A percentile compares a stretch with the other conserved stretches of the same genome.
These are phyloP conservation scores for Diaporthe ilicicola DNA, from an alignment of 2,329 filamentous ascomycete species.

Conservation along the genomic window DNA sequence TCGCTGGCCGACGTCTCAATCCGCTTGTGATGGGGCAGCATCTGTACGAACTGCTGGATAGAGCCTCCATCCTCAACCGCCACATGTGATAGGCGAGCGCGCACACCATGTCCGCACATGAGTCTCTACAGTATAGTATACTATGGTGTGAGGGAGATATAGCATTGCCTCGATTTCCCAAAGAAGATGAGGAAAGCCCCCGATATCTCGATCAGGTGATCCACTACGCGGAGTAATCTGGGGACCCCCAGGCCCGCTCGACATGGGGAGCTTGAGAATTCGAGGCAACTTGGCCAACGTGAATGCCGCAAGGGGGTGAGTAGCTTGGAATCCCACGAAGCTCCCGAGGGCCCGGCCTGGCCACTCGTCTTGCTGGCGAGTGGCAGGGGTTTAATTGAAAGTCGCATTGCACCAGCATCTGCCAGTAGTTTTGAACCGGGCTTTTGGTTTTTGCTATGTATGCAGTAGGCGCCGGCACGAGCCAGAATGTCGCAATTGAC, in stretches of 20 bases:
- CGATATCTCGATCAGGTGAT: slow-evolving; percentile 14
- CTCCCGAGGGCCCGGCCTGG: slow-evolving; percentile 17
- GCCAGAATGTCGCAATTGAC: slow-evolving; percentile 5
- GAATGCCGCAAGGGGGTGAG: slow-evolving; percentile 8
- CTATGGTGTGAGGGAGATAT: background rate
- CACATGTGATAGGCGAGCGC: background rate
- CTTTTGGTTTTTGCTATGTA: slow-evolving; percentile 12
- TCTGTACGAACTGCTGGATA: background rate
- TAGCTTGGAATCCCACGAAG: background rate
- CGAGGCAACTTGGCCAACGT: slow-evolving; percentile 13
- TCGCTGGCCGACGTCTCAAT: slow-evolving; percentile 1
- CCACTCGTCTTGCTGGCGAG: background rate
- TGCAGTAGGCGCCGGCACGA: slow-evolving; percentile 8
- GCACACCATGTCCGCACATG: background rate
- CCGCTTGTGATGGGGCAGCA: background rate
- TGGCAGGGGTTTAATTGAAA: slow-evolving; percentile 32
- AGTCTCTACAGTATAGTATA: background rate
- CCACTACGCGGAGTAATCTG: slow-evolving; percentile 13
- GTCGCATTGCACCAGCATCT: slow-evolving; percentile 23
- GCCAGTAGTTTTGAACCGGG: slow-evolving; percentile 22
- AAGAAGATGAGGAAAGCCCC: background rate
- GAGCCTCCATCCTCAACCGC: background rate
- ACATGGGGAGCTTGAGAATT: slow-evolving; percentile 8
- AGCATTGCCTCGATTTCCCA: background rate
- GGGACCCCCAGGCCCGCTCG: slow-evolving; percentile 21